Evolutionary conservation across 768 basidiomycete genomes (phyloP).

Genomic region (Lenzites betulinus): DNA sequence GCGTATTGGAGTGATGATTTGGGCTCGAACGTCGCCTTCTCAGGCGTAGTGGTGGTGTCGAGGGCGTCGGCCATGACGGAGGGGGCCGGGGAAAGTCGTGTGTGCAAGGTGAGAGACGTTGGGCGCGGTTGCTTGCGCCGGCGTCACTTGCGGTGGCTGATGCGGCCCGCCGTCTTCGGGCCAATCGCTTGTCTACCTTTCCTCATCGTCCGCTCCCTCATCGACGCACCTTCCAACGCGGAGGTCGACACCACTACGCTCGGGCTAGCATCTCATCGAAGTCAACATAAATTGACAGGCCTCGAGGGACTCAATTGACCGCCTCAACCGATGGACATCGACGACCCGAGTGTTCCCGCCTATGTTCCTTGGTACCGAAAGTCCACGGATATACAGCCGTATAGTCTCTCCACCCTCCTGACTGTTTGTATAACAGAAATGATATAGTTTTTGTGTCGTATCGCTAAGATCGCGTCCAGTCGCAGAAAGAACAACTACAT

Average conservation of each 20-base stretch:
- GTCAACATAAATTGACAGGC: too few relatives aligned
- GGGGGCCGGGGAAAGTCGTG: constrained; percentile 20
- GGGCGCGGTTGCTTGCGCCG: constrained; percentile 18
- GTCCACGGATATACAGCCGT: constrained; percentile 13
- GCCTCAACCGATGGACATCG: neutral
- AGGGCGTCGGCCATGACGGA: constrained; percentile 27
- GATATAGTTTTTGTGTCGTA: neutral
- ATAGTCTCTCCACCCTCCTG: constrained; percentile 5
- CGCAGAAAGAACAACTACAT: constrained; percentile 15
- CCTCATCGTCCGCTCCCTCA: constrained; percentile 7
- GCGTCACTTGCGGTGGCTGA: constrained; percentile 16
- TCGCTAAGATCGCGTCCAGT: neutral
- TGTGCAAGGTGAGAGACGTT: constrained; percentile 15
- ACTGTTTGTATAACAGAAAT: constrained; percentile 15
- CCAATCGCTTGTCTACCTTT: constrained; percentile 17
- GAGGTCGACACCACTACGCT: neutral
- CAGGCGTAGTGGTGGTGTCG: constrained; percentile 15
- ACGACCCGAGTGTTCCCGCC: neutral
- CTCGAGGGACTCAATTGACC: too few relatives aligned
- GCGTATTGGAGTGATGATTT: constrained; percentile 60
- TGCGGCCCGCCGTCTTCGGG: constrained; percentile 8
- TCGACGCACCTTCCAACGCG: neutral
- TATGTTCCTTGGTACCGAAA: constrained; percentile 21
- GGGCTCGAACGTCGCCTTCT: constrained; percentile 40
- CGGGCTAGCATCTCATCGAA: too few relatives aligned